phyloP scores from a whole-genome alignment of 108 stramenopile species.

The Discostella pseudostelligera region DNA sequence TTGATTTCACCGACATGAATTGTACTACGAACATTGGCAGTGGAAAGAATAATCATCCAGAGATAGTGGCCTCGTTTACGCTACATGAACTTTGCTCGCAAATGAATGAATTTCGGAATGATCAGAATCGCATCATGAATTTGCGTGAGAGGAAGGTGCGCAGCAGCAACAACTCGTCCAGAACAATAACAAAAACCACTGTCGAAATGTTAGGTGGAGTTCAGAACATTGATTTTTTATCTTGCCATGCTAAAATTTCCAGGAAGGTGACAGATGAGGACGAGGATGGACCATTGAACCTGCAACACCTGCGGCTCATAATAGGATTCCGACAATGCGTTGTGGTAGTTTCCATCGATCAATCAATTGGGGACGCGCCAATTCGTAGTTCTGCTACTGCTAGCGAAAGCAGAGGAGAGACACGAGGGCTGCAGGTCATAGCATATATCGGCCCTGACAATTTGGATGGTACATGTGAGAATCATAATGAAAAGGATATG shows the following conservation, averaged over 20 bases:
- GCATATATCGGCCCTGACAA: constrained; percentile 39
- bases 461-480: constrained; percentile 10
- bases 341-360: constrained; percentile 25
- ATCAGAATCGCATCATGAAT: neutral
- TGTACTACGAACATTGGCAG: neutral
- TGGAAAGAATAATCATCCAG: neutral
- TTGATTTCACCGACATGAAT: constrained; percentile 2
- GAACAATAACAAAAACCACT: neutral
- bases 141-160: neutral
- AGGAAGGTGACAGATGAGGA: constrained; percentile 13
- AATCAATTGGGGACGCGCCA: neutral
- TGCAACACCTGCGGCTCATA: constrained; percentile 24
- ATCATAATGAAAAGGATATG: constrained; percentile 6
- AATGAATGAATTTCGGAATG: constrained; percentile 15
- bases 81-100: constrained; percentile 17
- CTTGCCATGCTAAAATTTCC: constrained; percentile 25
- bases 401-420: constrained; percentile 17
- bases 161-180: neutral
- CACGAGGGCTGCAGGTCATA: constrained; percentile 24
- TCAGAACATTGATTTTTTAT: constrained; percentile 34
- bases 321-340: constrained; percentile 39
- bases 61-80: constrained; percentile 15
- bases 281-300: constrained; percentile 10
- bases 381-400: neutral
- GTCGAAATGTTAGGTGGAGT: constrained; percentile 27